Base-by-base conservation (phyloP, 108 stramenopile genomes). In the Pseudonitzschia multiseries region DNA sequence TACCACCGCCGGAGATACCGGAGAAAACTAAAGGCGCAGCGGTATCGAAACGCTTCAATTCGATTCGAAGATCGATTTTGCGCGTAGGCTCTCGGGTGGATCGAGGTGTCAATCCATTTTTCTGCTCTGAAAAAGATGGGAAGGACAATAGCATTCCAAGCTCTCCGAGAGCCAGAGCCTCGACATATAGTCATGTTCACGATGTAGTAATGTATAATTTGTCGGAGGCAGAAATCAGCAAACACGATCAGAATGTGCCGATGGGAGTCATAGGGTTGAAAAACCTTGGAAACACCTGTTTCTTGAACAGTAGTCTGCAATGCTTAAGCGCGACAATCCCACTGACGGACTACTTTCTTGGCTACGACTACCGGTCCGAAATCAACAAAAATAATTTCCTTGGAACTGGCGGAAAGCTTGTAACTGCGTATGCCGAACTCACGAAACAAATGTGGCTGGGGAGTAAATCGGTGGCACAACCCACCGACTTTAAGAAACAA, bases 231-330 rank as follows among this genome's bases (percentile, higher is more conserved):
- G 77, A 75, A 75, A 51, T 54, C 13, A 68, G 66, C 44, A 74
- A 71, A 60, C 69, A 74, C 57, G 73, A 74, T 65, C 66, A 76
- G 40, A 64, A 54, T 17, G 75, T 81, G 9, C 85, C 83, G 4
- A 65, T 84, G 62, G 95, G 93, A 44, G 87, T 80, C 24, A 94
- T 98, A 21, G 98, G 98, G 4, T 76, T 99, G 60, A 70, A 33
- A 8, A 99, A 99, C 73, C 80, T 99, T 31, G 98, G 98, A 15
- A 99, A 99, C 77, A 98, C 98, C 6, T 98, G 98, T 74, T 98
- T 96, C 81, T 85, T 98, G 78, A 97, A 97, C 75, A 87, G 89
- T 64, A 85, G 84, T 69, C 69, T 98, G 57, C 98, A 99, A 75
- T 97, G 97, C 73, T 69, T 98, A 26, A 73, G 71, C 36, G 83